A percentile compares a stretch with the other conserved stretches of the same genome.
Evolutionary conservation across 495 filamentous ascomycete genomes (phyloP).

Genomic region (Penicillium alfredii): DNA sequence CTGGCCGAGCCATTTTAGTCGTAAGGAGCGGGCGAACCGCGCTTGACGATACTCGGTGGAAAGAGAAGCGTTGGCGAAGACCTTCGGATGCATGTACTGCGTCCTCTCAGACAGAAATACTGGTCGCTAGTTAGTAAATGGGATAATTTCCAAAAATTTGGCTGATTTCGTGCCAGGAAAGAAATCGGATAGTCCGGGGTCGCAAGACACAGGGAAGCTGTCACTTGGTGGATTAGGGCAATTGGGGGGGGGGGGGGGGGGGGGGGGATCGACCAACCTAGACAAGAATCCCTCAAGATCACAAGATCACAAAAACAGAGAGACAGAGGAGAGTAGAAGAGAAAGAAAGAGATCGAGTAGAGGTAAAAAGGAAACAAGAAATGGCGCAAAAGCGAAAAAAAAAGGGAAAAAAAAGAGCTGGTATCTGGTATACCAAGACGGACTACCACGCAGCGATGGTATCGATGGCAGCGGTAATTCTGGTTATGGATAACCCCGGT

Average conservation of each 20-base stretch:
- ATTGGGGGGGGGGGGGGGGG: neutral
- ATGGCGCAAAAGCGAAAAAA: neutral
- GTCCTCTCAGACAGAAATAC: too few species aligned
- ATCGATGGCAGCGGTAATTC: constrained; percentile 2
- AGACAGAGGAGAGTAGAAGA: neutral
- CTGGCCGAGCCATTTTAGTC: constrained; percentile 35
- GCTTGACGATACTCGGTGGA: constrained; percentile 31
- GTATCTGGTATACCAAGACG: constrained; percentile 9
- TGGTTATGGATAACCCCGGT: too few species aligned
- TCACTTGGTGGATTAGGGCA: constrained; percentile 5
- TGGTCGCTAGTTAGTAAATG: too few species aligned
- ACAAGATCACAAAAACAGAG: constrained; percentile 2
- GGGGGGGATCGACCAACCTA: too few species aligned
- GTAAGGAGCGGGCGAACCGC: constrained; percentile 36
- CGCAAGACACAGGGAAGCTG: neutral
- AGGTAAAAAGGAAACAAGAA: constrained; percentile 6
- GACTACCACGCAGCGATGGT: constrained; percentile 1
- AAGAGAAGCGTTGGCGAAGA: constrained; percentile 18
- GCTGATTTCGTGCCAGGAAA: neutral
- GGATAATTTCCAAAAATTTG: constrained; percentile 1
- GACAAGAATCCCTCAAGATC: too few species aligned
- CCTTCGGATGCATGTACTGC: constrained; percentile 37
- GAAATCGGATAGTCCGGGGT: neutral
- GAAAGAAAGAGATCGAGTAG: constrained; percentile 3
- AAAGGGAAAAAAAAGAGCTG: constrained; percentile 1